Conservation (phyloP, 1,284 basidiomycete genomes). For the Ceratobasidium sp. region DNA sequence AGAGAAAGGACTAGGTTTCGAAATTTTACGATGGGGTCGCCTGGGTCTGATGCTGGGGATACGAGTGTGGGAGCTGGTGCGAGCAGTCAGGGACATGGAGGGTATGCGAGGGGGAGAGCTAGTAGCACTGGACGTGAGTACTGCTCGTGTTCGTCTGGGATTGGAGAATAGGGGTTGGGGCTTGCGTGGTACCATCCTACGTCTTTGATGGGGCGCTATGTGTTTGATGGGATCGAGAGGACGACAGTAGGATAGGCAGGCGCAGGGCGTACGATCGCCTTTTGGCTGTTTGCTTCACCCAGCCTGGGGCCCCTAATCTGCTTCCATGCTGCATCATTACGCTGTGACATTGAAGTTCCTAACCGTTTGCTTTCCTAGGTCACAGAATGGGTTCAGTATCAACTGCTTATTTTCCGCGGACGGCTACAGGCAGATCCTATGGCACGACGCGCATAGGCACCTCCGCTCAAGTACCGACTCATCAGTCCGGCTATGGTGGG, state of each 20-base stretch:
- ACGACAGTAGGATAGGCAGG: not conserved
- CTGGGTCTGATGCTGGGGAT: slow-evolving; percentile 29
- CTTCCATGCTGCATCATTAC: not conserved
- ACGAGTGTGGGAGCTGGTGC: slow-evolving; percentile 6
- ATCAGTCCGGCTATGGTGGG: slow-evolving; percentile 73
- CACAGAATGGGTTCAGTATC: slow-evolving; percentile 50
- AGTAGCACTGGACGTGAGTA: slow-evolving; percentile 24
- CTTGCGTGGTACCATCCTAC: no score
- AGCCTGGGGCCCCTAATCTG: not conserved
- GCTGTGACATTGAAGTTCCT: no score
- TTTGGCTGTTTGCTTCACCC: not conserved
- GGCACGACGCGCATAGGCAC: slow-evolving; percentile 11
- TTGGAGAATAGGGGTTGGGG: no score
- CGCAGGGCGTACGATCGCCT: not conserved
- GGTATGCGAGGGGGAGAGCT: not conserved
- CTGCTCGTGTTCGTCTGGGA: no score
- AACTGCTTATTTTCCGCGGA: slow-evolving; percentile 53
- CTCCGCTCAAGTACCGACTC: slow-evolving; percentile 7
- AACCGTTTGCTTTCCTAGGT: slow-evolving; percentile 40
- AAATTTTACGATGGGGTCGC: slow-evolving; percentile 42
- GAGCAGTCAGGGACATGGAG: slow-evolving; percentile 12
- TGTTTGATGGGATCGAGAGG: no score
- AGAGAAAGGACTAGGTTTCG: slow-evolving; percentile 44
- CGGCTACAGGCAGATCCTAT: slow-evolving; percentile 49
- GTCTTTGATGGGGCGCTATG: no score